Percentiles rank a stretch among this genome's conserved stretches.
These are phyloP conservation scores for Xylogone sp. DNA, from an alignment of 2,329 filamentous ascomycete species.

Conservation along the genomic window DNA sequence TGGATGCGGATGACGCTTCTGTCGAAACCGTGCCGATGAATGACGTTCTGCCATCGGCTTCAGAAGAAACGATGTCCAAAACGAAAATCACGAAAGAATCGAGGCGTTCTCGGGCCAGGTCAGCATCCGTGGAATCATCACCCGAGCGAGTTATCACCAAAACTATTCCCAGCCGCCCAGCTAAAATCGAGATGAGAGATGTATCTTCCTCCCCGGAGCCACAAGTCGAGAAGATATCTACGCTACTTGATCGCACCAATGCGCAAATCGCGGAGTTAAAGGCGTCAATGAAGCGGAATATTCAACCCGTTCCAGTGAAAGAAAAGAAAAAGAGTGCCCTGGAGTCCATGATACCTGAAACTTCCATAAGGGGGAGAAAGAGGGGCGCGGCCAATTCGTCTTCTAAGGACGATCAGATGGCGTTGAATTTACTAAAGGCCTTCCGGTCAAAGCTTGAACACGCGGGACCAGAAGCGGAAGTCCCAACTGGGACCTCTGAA, in stretches of 20 bases:
- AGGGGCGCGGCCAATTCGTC: slow-evolving; percentile 53
- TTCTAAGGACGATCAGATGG: slow-evolving; percentile 56
- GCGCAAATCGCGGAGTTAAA: slow-evolving; percentile 79
- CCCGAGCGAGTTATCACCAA: slow-evolving; percentile 31
- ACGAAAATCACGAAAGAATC: slow-evolving; percentile 21
- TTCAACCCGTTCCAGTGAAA: slow-evolving; percentile 44
- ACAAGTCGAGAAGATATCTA: slow-evolving; percentile 31
- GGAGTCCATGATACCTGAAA: slow-evolving; percentile 71
- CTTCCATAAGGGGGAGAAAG: slow-evolving; percentile 67
- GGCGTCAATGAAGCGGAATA: slow-evolving; percentile 72
- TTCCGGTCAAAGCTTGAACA: slow-evolving; percentile 76
- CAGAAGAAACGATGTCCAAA: slow-evolving; percentile 30
- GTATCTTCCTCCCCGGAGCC: slow-evolving; percentile 33
- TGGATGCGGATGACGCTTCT: slow-evolving; percentile 46
- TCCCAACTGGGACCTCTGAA: slow-evolving; percentile 16
- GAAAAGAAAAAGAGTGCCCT: slow-evolving; percentile 64
- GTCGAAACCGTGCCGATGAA: slow-evolving; percentile 27
- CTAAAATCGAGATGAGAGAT: slow-evolving; percentile 19
- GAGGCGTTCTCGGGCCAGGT: background rate
- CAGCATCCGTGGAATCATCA: slow-evolving; percentile 31
- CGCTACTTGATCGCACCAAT: slow-evolving; percentile 65
- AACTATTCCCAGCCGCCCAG: slow-evolving; percentile 20
- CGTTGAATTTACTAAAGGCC: slow-evolving; percentile 68
- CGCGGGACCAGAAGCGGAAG: slow-evolving; percentile 37
- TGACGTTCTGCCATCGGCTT: slow-evolving; percentile 23